Base-by-base conservation (phyloP, 495 filamentous ascomycete genomes). In the Extremus antarcticus region DNA sequence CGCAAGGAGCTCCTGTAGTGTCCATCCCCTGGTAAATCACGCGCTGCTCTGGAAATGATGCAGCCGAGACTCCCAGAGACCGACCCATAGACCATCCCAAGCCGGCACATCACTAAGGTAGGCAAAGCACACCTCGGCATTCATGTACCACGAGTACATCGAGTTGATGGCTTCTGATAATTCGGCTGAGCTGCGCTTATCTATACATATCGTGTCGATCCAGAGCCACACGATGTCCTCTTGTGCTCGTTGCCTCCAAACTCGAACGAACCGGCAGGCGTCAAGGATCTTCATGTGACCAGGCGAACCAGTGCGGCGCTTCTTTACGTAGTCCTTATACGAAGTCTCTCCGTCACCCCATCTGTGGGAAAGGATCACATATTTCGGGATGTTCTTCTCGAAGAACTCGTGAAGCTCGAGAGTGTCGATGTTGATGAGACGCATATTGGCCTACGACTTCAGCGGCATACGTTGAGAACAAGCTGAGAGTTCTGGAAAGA, bases 1-100 rank as follows among this genome's bases (percentile, higher is more conserved):
- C 3, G 51, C 50, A 8, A 55, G 39, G 15, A 55, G 41, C 41
- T 60, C 58, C 24, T 60, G 54, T 3, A 47, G 47, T 15, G 56
- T 58, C 56, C 56, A 58, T 11, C 56, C 56, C 10, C 56, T 53
- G 16, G 15, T 48, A 23, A 56, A 60, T 54, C 58, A 60, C 20
- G 38, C 15, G 43, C 58, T 61, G 10, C 7, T 2, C 25, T 25
- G 16, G 17, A 61, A 61, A 3, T 32, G 29, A 13, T 13, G 4
- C 29, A 13, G 4, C 13, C 29, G 7, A 13, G 29, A 13, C 19
- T 51, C 19, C 41, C 35, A 39, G 9, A 39, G n/a, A n/a, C n/a
- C n/a, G n/a, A n/a, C n/a, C n/a, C 7, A 35, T 35, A 7, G 29
- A 4, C 4, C 29, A 35, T 35, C 29, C 7, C 7, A 35, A 35